Evolutionary conservation across 2,329 filamentous ascomycete genomes (phyloP), one percentile per base, ranked within the genome.

Genomic region (Raffaelea ambrosiae): DNA sequence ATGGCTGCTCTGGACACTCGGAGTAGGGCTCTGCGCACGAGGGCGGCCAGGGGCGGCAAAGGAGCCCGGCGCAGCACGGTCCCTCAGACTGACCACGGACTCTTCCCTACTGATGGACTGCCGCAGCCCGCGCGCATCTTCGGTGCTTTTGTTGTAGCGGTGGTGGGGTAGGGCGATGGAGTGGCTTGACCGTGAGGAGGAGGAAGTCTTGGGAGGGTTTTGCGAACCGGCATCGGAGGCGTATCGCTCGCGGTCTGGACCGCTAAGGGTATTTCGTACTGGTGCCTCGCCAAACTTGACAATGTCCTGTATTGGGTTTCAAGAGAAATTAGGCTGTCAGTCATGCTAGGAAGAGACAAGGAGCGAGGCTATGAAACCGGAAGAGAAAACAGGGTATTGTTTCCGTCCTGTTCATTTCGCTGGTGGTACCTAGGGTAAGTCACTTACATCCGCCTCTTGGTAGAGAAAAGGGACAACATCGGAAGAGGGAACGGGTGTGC

Each of bases 391-490:
- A n/a, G n/a, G n/a, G n/a, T n/a, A n/a, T n/a, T n/a, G n/a, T n/a
- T n/a, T n/a, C n/a, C 26, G 7, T 29, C 13, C 26, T 29, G 26
- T 29, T 13, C 26, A 29, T 29, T 13, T 7, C 26, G 26, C 26
- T 7, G 13, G 29, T 22, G 21, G n/a, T n/a, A n/a, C n/a, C n/a
- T n/a, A n/a, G n/a, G n/a, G n/a, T n/a, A n/a, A n/a, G n/a, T n/a
- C 53, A 75, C 81, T 71, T 65, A 87, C 84, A 70, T 87, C 79
- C 55, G 77, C 77, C 62, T 93, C 88, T 66, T 97, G 93, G 62
- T 93, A 97, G 53, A 95, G 76, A 76, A 95, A 98, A n/a, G 93
- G 93, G 36, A 95, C 93, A 49, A 98, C 89, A 66, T 97, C 91
- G 59, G 88, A 93, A 13, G 87, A 88, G 39, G 87, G 87, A 45